Percentiles rank a stretch among this genome's conserved stretches.
phyloP scores from a whole-genome alignment of 306 rosid species.

The Prunus mongolica region DNA sequence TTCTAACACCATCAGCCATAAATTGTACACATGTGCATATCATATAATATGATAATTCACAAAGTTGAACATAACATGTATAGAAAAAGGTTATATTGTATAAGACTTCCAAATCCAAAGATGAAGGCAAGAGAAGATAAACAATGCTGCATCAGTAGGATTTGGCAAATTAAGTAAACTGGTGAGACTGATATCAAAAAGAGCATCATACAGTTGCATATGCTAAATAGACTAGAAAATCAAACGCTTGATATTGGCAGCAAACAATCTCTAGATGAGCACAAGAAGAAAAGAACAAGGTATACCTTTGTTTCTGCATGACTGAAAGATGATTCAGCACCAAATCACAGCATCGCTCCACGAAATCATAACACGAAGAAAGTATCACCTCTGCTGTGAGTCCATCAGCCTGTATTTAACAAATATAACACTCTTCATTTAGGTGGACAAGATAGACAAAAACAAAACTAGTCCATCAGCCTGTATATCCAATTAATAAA shows the following conservation, averaged over 20 bases:
- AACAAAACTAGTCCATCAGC: neutral
- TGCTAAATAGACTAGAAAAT: neutral
- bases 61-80: no score
- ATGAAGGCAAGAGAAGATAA: no score
- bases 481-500: neutral
- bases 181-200: neutral
- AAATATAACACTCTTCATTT: constrained; percentile 19
- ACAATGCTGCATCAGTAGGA: no score
- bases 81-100: neutral
- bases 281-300: neutral
- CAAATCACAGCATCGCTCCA: constrained; percentile 70
- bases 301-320: constrained; percentile 75
- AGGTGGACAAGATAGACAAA: neutral
- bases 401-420: constrained; percentile 83
- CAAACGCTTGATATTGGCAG: neutral
- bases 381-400: constrained; percentile 65
- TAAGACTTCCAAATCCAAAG: no score
- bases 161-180: no score
- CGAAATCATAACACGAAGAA: constrained; percentile 79
- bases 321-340: constrained; percentile 68
- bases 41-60: neutral
- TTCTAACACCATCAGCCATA: neutral
- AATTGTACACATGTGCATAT: neutral
- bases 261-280: neutral
- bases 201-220: neutral